Conservation (phyloP, 2,329 filamentous ascomycete genomes). For the Alternaria infectoria region DNA sequence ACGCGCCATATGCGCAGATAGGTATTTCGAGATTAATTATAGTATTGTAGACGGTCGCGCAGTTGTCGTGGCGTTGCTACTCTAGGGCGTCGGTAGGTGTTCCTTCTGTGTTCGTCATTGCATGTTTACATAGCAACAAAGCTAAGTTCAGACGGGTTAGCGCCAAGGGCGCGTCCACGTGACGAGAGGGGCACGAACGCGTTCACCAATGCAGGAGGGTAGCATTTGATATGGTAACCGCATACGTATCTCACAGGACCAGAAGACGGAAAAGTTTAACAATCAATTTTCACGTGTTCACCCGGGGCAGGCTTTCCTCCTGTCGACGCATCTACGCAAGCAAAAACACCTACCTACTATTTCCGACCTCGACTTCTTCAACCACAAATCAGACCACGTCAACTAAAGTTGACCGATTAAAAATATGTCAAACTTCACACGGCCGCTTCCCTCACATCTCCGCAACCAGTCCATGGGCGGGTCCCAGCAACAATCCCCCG, state of each 20-base stretch:
- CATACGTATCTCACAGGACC: neutral
- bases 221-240: neutral
- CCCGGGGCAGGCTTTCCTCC: neutral
- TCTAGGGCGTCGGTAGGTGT: conserved; percentile 1
- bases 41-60: conserved; percentile 14
- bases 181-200: conserved; percentile 32
- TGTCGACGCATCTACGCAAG: neutral
- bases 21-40: conserved; percentile 45
- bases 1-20: conserved; percentile 71
- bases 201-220: neutral
- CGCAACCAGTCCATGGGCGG: conserved; percentile 55
- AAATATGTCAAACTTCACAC: conserved; percentile 50
- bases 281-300: neutral
- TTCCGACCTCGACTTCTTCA: neutral
- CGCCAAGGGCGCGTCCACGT: conserved; percentile 24
- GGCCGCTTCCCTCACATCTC: conserved; percentile 67
- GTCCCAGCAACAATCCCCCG: conserved; percentile 67
- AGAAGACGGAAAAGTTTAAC: neutral
- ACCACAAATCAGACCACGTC: neutral
- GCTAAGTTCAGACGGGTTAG: neutral
- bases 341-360: neutral
- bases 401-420: neutral
- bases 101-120: conserved; percentile 10
- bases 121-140: conserved; percentile 45
- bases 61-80: conserved; percentile 11